Conservation (phyloP, 176 grass and related monocot genomes). For the Triticum aestivum region DNA sequence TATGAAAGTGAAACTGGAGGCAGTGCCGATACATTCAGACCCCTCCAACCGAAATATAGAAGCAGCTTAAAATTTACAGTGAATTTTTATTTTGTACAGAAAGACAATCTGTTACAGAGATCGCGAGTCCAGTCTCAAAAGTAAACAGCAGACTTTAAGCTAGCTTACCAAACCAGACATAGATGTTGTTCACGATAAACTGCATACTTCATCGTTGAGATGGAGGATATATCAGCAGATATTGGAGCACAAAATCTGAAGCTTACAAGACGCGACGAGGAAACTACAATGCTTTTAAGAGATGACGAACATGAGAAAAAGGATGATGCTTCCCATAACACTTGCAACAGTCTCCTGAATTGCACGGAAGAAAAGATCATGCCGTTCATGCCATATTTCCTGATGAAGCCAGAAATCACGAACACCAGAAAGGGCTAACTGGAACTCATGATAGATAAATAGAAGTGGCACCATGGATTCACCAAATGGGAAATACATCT, state of each 20-base stretch:
- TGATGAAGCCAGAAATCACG: neutral
- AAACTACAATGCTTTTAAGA: neutral
- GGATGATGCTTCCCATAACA: neutral
- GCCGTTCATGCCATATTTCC: neutral
- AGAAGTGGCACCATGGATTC: neutral
- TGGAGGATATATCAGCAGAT: neutral
- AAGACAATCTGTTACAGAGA: no score
- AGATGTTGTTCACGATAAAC: no score
- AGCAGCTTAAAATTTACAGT: no score
- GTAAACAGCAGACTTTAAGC: no score
- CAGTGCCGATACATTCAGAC: no score
- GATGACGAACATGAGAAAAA: neutral
- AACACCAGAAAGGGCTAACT: neutral
- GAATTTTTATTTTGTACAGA: no score
- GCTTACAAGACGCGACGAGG: neutral
- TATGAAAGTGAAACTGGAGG: no score
- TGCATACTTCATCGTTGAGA: neutral
- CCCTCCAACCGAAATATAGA: no score
- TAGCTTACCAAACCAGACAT: no score
- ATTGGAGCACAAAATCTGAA: neutral
- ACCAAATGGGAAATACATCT: neutral
- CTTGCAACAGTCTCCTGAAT: neutral
- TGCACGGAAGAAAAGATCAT: neutral
- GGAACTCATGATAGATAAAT: neutral
- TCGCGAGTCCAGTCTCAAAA: no score